Evolutionary conservation across 345 rosid species (phyloP), one percentile per base, ranked within the genome.

Genomic region (Dimocarpus longan): DNA sequence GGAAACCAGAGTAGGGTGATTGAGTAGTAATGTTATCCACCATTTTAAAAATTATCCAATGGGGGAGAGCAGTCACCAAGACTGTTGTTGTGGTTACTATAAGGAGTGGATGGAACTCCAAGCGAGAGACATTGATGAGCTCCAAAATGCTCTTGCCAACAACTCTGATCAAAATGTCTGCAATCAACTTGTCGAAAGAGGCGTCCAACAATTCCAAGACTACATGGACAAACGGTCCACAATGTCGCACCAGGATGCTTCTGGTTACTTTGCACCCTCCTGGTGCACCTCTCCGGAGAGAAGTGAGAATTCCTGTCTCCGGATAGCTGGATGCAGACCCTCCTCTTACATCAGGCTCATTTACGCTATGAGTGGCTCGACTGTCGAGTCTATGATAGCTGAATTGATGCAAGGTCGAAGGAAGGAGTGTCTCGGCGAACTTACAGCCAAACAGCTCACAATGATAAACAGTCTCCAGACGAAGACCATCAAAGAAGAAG

Each of bases 271-370:
- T 68, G 78, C 84, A 3, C 90, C 89, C 0, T 1, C 77, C 5
- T 86, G 87, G 88, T 80, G 84, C 79, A 81, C 86, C 26, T 43
- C 88, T 54, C 39, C 85, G 22, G 90, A 86, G n/a, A n/a, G n/a
- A n/a, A n/a, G n/a, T n/a, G n/a, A n/a, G 84, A 86, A 86, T 59
- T 84, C 89, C 50, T 63, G 84, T 22, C 66, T 85, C 28, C 85
- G 91, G 87, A 66, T 87, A 22, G 89, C 80, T 5, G 91, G 90
- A 0, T 91, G 89, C 78, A 76, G 90, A 40, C 91, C 92, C 42
- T 78, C 92, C 2, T 79, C 79, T 18, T 84, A 54, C 75, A 40
- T 88, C 50, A 77, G 89, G 44, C 76, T 88, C 22, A n/a, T 86
- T 0, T 87, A 85, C 42, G 79, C 80, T 18, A 73, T 77, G 0